phyloP scores from a whole-genome alignment of 2,329 filamentous ascomycete genomes.

The Pseudogymnoascus sp. region DNA sequence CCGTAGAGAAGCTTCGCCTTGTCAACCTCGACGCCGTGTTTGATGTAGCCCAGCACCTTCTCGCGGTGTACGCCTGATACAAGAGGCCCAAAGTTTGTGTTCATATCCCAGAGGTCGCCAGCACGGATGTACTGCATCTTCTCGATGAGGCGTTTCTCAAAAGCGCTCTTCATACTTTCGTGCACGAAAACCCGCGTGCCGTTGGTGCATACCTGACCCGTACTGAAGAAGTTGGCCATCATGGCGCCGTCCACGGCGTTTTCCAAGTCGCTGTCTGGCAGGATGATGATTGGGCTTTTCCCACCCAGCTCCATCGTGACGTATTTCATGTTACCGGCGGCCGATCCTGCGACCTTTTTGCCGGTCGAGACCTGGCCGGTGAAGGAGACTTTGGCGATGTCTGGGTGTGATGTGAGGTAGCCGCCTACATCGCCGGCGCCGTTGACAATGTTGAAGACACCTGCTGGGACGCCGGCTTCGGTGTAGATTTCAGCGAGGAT shows the following conservation, averaged over 20 bases:
- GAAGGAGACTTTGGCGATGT: constrained; percentile 79
- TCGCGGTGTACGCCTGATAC: constrained; percentile 66
- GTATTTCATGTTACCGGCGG: constrained; percentile 75
- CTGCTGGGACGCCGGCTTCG: constrained; percentile 69
- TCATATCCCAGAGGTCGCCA: constrained; percentile 61
- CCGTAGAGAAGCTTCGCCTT: constrained; percentile 66
- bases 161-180: constrained; percentile 50
- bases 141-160: constrained; percentile 60
- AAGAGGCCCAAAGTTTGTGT: constrained; percentile 77
- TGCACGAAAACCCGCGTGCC: constrained; percentile 83
- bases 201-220: constrained; percentile 88
- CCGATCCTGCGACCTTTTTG: constrained; percentile 68
- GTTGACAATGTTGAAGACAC: constrained; percentile 82
- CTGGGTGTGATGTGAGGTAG: constrained; percentile 62
- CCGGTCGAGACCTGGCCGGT: constrained; percentile 81
- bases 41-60: constrained; percentile 72
- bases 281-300: constrained; percentile 71
- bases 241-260: constrained; percentile 82
- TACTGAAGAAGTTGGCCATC: constrained; percentile 91
- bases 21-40: constrained; percentile 64
- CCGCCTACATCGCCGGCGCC: constrained; percentile 71
- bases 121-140: constrained; percentile 64
- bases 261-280: constrained; percentile 70
- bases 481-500: constrained; percentile 67
- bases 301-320: constrained; percentile 89